phyloP scores from a whole-genome alignment of 2,329 filamentous ascomycete genomes.

The Ophiostoma montium region DNA sequence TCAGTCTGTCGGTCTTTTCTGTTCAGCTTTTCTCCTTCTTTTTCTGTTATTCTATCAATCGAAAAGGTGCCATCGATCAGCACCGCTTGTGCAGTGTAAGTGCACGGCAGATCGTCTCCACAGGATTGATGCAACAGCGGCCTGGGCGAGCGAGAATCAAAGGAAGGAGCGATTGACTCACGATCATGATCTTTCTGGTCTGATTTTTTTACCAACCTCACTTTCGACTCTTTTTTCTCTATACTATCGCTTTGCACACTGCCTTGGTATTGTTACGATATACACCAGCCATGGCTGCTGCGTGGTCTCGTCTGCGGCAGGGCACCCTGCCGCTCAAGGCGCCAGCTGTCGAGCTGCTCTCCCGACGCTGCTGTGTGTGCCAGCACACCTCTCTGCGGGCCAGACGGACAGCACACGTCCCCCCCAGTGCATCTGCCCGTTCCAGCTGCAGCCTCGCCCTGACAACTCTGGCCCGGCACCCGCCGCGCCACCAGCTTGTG shows the following conservation, averaged over 20 bases:
- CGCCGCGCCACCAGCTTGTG: neutral
- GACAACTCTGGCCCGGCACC: neutral
- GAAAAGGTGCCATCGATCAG: too few species aligned
- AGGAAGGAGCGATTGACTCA: neutral
- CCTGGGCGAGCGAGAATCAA: neutral
- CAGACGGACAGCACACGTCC: too few species aligned
- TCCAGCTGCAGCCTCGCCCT: neutral
- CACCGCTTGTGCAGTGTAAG: neutral
- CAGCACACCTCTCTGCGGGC: neutral
- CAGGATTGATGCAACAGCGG: neutral
- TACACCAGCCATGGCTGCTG: conserved; percentile 7
- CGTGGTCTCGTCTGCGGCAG: conserved; percentile 14
- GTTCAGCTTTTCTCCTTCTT: too few species aligned
- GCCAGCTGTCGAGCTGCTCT: conserved; percentile 10
- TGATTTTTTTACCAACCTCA: neutral
- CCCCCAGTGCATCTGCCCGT: conserved; percentile 11
- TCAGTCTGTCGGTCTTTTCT: too few species aligned
- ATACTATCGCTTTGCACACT: neutral
- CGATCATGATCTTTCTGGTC: neutral
- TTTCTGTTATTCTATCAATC: too few species aligned
- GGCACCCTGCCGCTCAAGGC: conserved; percentile 5
- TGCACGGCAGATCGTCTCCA: too few species aligned
- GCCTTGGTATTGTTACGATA: too few species aligned
- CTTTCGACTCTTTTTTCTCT: neutral
- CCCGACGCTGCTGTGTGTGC: conserved; percentile 8